These are phyloP conservation scores for Fusarium ambrosium DNA, from an alignment of 2,329 filamentous ascomycete species.

Conservation along the genomic window DNA sequence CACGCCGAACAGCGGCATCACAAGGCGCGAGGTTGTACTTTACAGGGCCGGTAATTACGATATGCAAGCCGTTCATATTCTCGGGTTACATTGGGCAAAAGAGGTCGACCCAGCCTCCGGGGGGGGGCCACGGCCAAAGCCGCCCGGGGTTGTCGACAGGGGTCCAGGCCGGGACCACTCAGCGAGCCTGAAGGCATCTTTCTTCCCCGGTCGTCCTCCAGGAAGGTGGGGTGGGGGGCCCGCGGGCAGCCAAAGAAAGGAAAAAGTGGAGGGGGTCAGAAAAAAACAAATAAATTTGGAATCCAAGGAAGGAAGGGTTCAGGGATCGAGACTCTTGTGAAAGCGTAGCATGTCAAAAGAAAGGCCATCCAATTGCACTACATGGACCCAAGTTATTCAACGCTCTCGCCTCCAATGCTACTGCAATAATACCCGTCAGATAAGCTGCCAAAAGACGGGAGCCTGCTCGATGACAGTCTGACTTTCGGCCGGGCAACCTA, in stretches of 20 bases:
- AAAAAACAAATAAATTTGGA: constrained; percentile 17
- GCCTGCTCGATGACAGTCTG: not conserved
- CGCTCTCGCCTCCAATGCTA: constrained; percentile 14
- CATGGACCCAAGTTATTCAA: constrained; percentile 21
- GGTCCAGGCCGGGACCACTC: constrained; percentile 16
- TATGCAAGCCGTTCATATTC: constrained; percentile 42
- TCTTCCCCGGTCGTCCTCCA: constrained; percentile 24
- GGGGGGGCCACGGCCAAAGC: constrained; percentile 16
- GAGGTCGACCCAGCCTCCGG: not conserved
- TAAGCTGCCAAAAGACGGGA: constrained; percentile 11
- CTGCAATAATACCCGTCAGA: constrained; percentile 21
- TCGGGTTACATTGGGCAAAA: constrained; percentile 36
- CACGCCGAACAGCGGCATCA: constrained; percentile 6
- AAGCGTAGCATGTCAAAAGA: constrained; percentile 7
- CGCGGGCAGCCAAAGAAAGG: not conserved
- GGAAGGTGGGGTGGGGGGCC: not conserved
- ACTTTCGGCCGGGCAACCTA: constrained; percentile 14
- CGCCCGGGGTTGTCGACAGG: constrained; percentile 12
- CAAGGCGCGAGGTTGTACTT: constrained; percentile 6
- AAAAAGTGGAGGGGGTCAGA: not conserved
- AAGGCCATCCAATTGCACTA: constrained; percentile 41
- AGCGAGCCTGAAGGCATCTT: constrained; percentile 24
- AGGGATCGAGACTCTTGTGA: constrained; percentile 29
- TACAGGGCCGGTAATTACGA: constrained; percentile 44
- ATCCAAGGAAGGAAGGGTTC: constrained; percentile 11